Percentiles rank a stretch among this genome's conserved stretches.
Evolutionary conservation across 106 monocot genomes (phyloP).

Genomic region (Narthecium ossifragum): DNA sequence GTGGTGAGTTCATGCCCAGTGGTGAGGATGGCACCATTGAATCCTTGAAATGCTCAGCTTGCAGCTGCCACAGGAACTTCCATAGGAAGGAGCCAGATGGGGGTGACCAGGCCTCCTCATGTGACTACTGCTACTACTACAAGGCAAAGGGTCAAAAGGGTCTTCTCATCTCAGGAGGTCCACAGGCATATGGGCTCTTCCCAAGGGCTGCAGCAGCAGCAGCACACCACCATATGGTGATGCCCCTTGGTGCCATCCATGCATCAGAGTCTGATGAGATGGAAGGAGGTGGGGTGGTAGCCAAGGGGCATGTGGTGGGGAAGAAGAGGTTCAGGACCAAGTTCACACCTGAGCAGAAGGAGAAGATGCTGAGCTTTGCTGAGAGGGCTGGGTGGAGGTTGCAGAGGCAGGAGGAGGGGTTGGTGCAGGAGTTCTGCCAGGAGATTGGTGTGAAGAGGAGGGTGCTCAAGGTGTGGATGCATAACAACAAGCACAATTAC

Average conservation of each 20-base stretch:
- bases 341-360: slow-evolving; percentile 92
- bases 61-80: slow-evolving; percentile 85
- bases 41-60: slow-evolving; percentile 76
- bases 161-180: slow-evolving; percentile 15
- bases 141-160: slow-evolving; percentile 21
- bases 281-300: slow-evolving; percentile 27
- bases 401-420: slow-evolving; percentile 67
- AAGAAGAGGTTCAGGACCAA: slow-evolving; percentile 94
- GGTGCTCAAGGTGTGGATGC: slow-evolving; percentile 97
- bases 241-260: slow-evolving; percentile 66
- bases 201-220: slow-evolving; percentile 26
- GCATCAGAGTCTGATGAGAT: slow-evolving; percentile 71
- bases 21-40: slow-evolving; percentile 79
- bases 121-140: slow-evolving; percentile 5
- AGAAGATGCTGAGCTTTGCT: slow-evolving; percentile 77
- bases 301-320: slow-evolving; percentile 12
- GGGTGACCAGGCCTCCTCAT: slow-evolving; percentile 16
- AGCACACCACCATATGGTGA: slow-evolving; percentile 45
- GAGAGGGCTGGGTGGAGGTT: slow-evolving; percentile 76
- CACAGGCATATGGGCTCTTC: slow-evolving; percentile 15
- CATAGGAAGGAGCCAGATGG: slow-evolving; percentile 76
- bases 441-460: slow-evolving; percentile 81
- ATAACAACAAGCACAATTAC: slow-evolving; percentile 95
- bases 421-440: slow-evolving; percentile 78
- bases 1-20: slow-evolving; percentile 95